Base-by-base conservation (phyloP, 164 flowering plant genomes). In the Amborella trichopoda region DNA sequence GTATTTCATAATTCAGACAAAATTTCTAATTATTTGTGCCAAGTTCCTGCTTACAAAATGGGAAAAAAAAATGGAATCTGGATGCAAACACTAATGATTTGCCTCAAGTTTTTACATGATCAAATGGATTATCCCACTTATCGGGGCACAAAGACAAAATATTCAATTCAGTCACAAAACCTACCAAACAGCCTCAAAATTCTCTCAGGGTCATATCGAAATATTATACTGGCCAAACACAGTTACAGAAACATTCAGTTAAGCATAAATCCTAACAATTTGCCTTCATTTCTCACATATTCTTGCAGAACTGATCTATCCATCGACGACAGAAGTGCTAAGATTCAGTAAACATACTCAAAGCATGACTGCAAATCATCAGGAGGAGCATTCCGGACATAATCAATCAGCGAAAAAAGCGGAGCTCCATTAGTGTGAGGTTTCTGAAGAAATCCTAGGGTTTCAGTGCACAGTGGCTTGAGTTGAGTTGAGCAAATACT, bases 341-440 rank as follows among this genome's bases (percentile, higher is more conserved):
- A 30, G 13, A 30, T 6, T 30, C 23, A 32, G 9, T 8, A 28
- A 28, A 42, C 75, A 44, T 74, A 85, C 91, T 87, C 85, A 43
- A 87, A 55, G 49, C 75, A 68, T 3, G 87, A 78, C 49, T 83
- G 90, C 26, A 87, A 67, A 51, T 61, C 23, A 34, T 50, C 14
- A 11, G 78, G 26, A 0, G 78, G 53, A 28, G 75, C 61, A 6
- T 26, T 37, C n/a, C 62, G 69, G 48, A 87, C 77, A 46, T 72
- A 46, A 1, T 55, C 62, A 23, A 61, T 71, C 17, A 83, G 46
- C 13, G 64, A 63, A 38, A 72, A 44, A 33, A 80, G 42, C 3
- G 64, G 23, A 5, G 63, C 39, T 26, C 55, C 25, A 20, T 57
- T 50, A n/a, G 53, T 40, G 6, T 39, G 58, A 44, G 89, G 77